Evolutionary conservation across 1,284 basidiomycete genomes (phyloP).

Genomic region (Gymnopus androsaceus): DNA sequence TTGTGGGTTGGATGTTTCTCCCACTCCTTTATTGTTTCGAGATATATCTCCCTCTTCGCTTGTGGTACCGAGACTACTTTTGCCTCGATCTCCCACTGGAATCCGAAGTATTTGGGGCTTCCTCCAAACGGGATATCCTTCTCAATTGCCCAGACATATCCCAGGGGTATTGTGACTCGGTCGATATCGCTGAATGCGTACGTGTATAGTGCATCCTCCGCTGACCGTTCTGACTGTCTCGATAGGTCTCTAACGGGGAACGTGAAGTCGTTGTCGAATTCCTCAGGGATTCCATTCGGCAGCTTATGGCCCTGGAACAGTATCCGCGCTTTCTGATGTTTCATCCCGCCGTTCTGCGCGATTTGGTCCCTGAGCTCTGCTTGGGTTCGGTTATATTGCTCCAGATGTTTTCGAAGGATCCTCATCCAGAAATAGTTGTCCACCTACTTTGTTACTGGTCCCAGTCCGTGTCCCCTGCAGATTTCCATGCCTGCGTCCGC

Average conservation of each 20-base stretch:
- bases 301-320: too few relatives aligned
- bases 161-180: neutral
- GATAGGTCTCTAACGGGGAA: neutral
- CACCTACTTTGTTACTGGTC: conserved; percentile 3
- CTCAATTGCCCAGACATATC: neutral
- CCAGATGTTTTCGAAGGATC: neutral
- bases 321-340: neutral
- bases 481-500: too few relatives aligned
- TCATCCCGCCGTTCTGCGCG: neutral
- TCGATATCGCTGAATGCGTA: neutral
- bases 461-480: too few relatives aligned
- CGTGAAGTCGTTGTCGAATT: too few relatives aligned
- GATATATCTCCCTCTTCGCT: neutral
- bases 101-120: neutral
- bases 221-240: neutral
- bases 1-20: neutral
- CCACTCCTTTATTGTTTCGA: neutral
- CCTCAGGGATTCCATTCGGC: too few relatives aligned
- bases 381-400: neutral
- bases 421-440: neutral
- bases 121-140: neutral
- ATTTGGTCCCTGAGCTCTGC: neutral
- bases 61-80: too few relatives aligned
- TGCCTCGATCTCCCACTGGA: neutral
- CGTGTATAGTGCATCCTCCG: neutral